phyloP scores from a whole-genome alignment of 164 flowering plant species.

The Buxus sempervirens region DNA sequence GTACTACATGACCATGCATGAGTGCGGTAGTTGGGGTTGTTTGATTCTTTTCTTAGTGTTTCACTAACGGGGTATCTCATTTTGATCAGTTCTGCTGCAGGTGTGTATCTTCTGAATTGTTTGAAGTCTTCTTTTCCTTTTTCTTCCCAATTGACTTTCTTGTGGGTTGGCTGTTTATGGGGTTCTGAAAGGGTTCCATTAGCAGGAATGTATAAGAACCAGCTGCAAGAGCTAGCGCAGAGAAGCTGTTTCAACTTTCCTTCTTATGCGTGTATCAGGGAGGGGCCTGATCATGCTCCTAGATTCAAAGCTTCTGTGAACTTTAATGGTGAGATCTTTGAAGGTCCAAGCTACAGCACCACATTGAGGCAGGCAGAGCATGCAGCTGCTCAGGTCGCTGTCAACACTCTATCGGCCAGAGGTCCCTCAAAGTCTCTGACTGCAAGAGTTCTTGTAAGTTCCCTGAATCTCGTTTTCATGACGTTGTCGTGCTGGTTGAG shows the following conservation, averaged over 20 bases:
- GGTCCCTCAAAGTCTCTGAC: conserved; percentile 70
- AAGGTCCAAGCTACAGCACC: conserved; percentile 60
- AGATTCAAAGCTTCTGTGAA: conserved; percentile 78
- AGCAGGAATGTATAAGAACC: conserved; percentile 76
- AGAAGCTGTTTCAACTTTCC: conserved; percentile 87
- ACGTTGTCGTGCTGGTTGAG: not conserved
- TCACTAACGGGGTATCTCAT: conserved; percentile 5
- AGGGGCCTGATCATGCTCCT: conserved; percentile 94
- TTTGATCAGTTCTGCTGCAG: conserved; percentile 1
- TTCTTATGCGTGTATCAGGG: conserved; percentile 60
- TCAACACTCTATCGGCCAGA: conserved; percentile 49
- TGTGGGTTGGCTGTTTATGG: conserved; percentile 7
- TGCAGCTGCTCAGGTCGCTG: conserved; percentile 87
- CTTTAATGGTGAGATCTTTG: conserved; percentile 82
- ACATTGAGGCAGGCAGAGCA: conserved; percentile 86
- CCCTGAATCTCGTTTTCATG: not conserved
- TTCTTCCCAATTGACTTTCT: not conserved
- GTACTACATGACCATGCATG: conserved; percentile 1
- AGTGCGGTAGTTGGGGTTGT: conserved; percentile 8
- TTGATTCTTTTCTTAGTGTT: not conserved
- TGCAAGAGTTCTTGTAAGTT: conserved; percentile 68
- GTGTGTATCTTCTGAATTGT: no score
- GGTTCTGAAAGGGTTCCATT: no score
- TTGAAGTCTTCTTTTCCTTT: not conserved
- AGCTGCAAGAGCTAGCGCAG: conserved; percentile 87